Conservation (phyloP, 495 filamentous ascomycete genomes). For the Penicillium riverlandense region DNA sequence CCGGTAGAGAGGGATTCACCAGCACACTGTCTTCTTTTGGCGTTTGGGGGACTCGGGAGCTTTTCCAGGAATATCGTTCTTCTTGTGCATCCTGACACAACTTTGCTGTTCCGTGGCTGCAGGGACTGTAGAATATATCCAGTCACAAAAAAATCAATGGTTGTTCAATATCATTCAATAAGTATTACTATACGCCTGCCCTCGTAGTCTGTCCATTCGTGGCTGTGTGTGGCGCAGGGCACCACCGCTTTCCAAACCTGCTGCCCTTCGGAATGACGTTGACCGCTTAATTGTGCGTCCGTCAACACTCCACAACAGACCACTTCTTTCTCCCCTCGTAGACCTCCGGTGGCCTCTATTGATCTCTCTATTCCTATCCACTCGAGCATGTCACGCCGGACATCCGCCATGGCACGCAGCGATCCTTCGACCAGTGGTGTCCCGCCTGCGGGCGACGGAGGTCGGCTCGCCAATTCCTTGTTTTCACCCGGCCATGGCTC, state of each 20-base stretch:
- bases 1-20: conserved; percentile 25
- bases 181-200: neutral
- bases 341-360: conserved; percentile 8
- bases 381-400: conserved; percentile 42
- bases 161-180: conserved; percentile 1
- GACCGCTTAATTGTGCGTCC: conserved; percentile 27
- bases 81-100: conserved; percentile 36
- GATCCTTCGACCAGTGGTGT: conserved; percentile 24
- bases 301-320: conserved; percentile 31
- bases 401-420: conserved; percentile 33
- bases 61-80: conserved; percentile 38
- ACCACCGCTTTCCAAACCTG: conserved; percentile 13
- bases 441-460: conserved; percentile 31
- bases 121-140: conserved; percentile 33
- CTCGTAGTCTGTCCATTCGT: too few relatives aligned
- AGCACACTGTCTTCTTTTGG: conserved; percentile 40
- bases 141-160: conserved; percentile 18
- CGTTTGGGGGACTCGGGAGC: conserved; percentile 46
- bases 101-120: conserved; percentile 22
- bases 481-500: conserved; percentile 4
- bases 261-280: conserved; percentile 32
- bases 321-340: too few relatives aligned
- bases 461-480: conserved; percentile 20
- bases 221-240: conserved; percentile 28
- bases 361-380: conserved; percentile 13